phyloP scores from a whole-genome alignment of 768 basidiomycete genomes.

The Leucosporidium yakuticum region DNA sequence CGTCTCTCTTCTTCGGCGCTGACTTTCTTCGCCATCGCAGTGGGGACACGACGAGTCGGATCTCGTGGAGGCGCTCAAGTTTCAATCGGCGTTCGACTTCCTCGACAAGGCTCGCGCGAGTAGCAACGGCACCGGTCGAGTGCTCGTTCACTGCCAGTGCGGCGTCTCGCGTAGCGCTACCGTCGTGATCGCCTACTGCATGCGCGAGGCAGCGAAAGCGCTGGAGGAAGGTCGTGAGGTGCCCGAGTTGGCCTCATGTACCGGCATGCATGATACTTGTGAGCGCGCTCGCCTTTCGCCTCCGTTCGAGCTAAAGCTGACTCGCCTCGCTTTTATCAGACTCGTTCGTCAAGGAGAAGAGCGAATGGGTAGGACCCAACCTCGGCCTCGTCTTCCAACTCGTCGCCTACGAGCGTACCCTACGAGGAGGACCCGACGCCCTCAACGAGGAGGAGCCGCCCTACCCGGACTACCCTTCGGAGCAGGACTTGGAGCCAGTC shows the following conservation, averaged over 20 bases:
- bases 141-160: slow-evolving; percentile 62
- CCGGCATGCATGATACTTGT: slow-evolving; percentile 78
- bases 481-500: neutral
- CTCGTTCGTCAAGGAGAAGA: slow-evolving; percentile 80
- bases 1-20: slow-evolving; percentile 14
- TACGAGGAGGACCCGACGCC: slow-evolving; percentile 22
- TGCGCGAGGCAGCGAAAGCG: slow-evolving; percentile 77
- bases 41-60: slow-evolving; percentile 96
- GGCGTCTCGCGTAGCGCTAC: slow-evolving; percentile 89
- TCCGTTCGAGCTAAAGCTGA: fast-evolving
- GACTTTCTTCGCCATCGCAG: slow-evolving; percentile 49
- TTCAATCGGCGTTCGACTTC: slow-evolving; percentile 72
- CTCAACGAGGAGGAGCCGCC: slow-evolving; percentile 18
- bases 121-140: slow-evolving; percentile 54
- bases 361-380: slow-evolving; percentile 80
- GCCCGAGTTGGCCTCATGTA: slow-evolving; percentile 26
- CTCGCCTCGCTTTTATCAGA: slow-evolving; percentile 39
- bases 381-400: slow-evolving; percentile 95
- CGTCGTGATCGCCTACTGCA: slow-evolving; percentile 80
- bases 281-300: neutral
- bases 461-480: slow-evolving; percentile 17
- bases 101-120: slow-evolving; percentile 68
- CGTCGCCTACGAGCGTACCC: slow-evolving; percentile 74
- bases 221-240: slow-evolving; percentile 43
- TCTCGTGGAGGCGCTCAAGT: slow-evolving; percentile 64